A percentile compares a stretch with the other conserved stretches of the same genome.
Conservation (phyloP, 495 filamentous ascomycete species). For the Talaromyces proteolyticus region DNA sequence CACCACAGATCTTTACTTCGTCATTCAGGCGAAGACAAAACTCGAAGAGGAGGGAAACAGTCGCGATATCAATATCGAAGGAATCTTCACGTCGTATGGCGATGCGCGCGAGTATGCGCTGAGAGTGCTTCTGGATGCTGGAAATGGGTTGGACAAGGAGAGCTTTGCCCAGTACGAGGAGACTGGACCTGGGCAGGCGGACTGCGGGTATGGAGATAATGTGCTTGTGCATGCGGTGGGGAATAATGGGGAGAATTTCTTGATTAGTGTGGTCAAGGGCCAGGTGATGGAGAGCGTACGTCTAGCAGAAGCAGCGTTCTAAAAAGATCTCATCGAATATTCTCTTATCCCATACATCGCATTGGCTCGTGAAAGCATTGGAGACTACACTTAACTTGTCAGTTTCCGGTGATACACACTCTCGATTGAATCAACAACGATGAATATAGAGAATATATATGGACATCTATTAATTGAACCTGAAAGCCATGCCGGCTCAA, state of each 20-base stretch:
- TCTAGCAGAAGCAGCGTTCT: constrained; percentile 13
- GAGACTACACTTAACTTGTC: no score
- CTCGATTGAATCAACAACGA: no score
- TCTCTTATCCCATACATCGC: no score
- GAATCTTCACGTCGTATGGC: constrained; percentile 10
- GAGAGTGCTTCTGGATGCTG: constrained; percentile 6
- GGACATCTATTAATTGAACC: no score
- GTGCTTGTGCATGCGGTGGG: constrained; percentile 14
- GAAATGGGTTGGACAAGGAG: constrained; percentile 9
- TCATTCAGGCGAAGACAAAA: constrained; percentile 12
- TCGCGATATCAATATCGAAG: constrained; percentile 11
- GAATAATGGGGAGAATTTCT: constrained; percentile 13
- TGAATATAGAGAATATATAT: no score
- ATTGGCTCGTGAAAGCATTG: no score
- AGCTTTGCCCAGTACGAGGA: constrained; percentile 13
- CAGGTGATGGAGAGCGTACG: constrained; percentile 13
- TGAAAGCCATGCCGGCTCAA: no score
- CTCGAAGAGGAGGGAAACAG: constrained; percentile 9
- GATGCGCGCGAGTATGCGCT: constrained; percentile 12
- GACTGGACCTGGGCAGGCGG: constrained; percentile 10
- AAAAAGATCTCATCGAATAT: no score
- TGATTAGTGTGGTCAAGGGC: constrained; percentile 13
- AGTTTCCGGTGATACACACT: no score
- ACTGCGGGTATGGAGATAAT: constrained; percentile 18
- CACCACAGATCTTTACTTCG: constrained; percentile 13